Percentiles rank a stretch among this genome's conserved stretches.
Evolutionary conservation across 495 filamentous ascomycete species (phyloP).

Genomic region (Parathielavia appendiculata): DNA sequence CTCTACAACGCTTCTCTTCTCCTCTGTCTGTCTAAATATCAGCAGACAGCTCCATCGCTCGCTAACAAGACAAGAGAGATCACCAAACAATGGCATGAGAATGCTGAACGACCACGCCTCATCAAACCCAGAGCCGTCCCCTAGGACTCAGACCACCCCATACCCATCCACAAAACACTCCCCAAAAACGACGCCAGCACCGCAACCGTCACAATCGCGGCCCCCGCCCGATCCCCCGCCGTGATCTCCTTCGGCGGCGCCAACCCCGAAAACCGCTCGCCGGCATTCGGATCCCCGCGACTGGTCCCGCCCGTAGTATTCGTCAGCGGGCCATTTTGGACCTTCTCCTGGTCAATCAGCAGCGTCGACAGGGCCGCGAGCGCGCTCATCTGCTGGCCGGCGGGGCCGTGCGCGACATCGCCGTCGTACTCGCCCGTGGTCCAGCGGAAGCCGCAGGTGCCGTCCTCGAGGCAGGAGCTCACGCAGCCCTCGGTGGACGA

Average conservation of each 20-base stretch:
- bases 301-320: conserved; percentile 67
- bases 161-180: conserved; percentile 32
- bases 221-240: conserved; percentile 53
- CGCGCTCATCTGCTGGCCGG: conserved; percentile 66
- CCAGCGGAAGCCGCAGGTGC: conserved; percentile 67
- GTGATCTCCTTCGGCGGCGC: conserved; percentile 30
- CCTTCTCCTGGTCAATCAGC: conserved; percentile 30
- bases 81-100: too few species aligned
- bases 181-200: conserved; percentile 29
- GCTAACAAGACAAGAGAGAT: too few species aligned
- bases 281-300: conserved; percentile 62
- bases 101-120: too few species aligned
- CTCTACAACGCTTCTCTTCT: neutral
- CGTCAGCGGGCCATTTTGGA: conserved; percentile 51
- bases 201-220: conserved; percentile 52
- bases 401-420: conserved; percentile 37
- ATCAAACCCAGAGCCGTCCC: too few species aligned
- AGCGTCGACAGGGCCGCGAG: conserved; percentile 57
- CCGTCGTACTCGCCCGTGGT: conserved; percentile 47
- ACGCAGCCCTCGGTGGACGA: conserved; percentile 63
- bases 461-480: conserved; percentile 56
- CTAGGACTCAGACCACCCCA: conserved; percentile 19
- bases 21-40: too few species aligned
- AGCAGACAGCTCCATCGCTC: too few species aligned
- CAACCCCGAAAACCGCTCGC: conserved; percentile 28